phyloP scores from a whole-genome alignment of 1,284 basidiomycete species.

The Heimioporus punctisporus region DNA sequence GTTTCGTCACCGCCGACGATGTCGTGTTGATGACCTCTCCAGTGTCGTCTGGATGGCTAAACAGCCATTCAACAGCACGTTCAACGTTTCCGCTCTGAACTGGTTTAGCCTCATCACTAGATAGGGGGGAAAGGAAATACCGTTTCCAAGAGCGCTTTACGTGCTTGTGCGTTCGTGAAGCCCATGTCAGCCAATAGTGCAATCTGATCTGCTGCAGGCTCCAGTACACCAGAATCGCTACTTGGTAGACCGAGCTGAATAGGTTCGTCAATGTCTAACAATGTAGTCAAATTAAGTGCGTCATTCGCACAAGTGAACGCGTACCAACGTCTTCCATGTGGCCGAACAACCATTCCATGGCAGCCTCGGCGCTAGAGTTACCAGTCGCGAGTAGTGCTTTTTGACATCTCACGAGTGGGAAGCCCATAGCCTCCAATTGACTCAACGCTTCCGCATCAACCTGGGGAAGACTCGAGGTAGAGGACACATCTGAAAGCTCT shows the following conservation, averaged over 20 bases:
- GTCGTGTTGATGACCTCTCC: constrained; percentile 57
- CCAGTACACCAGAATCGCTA: constrained; percentile 37
- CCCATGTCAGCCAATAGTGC: constrained; percentile 91
- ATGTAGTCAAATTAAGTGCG: neutral
- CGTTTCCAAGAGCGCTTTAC: constrained; percentile 89
- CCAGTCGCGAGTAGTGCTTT: constrained; percentile 92
- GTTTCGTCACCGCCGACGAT: neutral
- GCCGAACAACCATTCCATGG: constrained; percentile 95
- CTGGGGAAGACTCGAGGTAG: constrained; percentile 45
- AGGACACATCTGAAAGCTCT: constrained; percentile 61
- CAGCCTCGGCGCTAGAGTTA: constrained; percentile 75
- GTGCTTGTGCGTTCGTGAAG: constrained; percentile 83
- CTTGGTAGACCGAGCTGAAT: constrained; percentile 44
- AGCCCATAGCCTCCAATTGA: constrained; percentile 88
- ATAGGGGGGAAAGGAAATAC: constrained; percentile 27
- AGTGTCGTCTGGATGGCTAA: constrained; percentile 89
- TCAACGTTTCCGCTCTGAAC: constrained; percentile 74
- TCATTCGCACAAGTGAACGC: constrained; percentile 6
- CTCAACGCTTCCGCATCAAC: constrained; percentile 78
- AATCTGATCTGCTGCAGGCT: constrained; percentile 72
- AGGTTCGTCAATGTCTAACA: constrained; percentile 84
- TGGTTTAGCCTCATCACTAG: neutral
- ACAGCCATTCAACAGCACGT: constrained; percentile 96
- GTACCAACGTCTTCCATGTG: constrained; percentile 95
- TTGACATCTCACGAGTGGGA: constrained; percentile 81